Conservation (phyloP, 139 green algal species). For the Chlamydomonas schloesseri region DNA sequence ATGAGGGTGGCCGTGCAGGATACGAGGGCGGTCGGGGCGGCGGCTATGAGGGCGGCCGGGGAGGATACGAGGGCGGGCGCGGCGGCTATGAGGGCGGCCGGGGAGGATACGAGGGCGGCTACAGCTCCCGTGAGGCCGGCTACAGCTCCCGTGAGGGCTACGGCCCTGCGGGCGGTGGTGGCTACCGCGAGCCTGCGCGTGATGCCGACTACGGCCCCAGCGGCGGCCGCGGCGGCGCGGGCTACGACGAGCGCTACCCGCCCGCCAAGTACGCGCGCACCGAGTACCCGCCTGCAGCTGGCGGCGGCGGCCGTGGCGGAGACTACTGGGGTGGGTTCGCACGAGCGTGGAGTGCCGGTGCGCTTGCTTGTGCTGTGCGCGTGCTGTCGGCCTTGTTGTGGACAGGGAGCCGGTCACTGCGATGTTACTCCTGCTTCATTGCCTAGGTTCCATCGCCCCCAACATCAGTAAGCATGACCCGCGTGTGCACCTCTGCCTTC, state of each 20-base stretch:
- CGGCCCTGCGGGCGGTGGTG: neutral
- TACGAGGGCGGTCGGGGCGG: neutral
- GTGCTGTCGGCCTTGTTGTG: no score
- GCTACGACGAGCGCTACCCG: conserved; percentile 20
- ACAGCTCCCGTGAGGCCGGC: neutral
- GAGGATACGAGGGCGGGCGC: neutral
- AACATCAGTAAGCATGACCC: no score
- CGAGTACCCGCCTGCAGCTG: neutral
- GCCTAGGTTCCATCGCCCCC: no score
- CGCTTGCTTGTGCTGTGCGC: neutral
- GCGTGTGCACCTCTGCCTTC: no score
- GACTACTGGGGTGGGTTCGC: neutral
- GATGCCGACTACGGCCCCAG: neutral
- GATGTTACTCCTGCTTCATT: no score
- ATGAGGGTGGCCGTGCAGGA: neutral
- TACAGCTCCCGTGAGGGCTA: neutral
- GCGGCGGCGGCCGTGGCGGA: neutral
- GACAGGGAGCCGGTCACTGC: no score
- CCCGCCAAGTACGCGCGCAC: conserved; percentile 8
- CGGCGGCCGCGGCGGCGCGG: neutral
- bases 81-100: conserved; percentile 7
- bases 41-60: neutral
- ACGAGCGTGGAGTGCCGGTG: no score
- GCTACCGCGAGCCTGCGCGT: neutral
- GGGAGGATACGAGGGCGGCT: conserved; percentile 9